Conservation (phyloP, 768 basidiomycete genomes). For the Tremella mesenterica region DNA sequence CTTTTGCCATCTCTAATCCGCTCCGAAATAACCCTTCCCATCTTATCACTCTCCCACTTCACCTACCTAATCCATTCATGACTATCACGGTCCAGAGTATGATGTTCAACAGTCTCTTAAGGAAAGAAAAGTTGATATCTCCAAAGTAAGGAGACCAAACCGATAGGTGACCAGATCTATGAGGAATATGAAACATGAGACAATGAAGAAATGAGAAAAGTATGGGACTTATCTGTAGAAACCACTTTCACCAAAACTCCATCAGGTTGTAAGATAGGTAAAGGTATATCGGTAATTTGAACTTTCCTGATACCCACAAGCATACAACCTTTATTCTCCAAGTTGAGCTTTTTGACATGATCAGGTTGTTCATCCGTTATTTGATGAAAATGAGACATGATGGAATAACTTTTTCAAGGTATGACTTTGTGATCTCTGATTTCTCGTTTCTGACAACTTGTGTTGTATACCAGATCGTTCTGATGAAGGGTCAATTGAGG, state of each 20-base stretch:
- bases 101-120: no score
- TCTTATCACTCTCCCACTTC: neutral
- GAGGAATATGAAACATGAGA: no score
- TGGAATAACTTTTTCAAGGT: no score
- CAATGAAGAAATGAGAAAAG: no score
- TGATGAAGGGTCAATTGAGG: no score
- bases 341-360: slow-evolving; percentile 23
- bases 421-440: no score
- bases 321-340: slow-evolving; percentile 26
- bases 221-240: slow-evolving; percentile 23
- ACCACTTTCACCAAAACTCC: slow-evolving; percentile 38
- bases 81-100: no score
- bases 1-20: neutral
- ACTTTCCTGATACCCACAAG: slow-evolving; percentile 9
- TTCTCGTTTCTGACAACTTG: no score
- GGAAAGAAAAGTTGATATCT: neutral
- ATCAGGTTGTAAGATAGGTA: slow-evolving; percentile 35
- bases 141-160: neutral
- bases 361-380: slow-evolving; percentile 28
- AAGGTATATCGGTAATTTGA: slow-evolving; percentile 15
- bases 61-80: no score
- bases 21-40: neutral
- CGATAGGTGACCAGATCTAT: neutral
- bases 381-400: slow-evolving; percentile 33
- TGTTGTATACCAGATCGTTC: no score